Evolutionary conservation across 75 land plant genomes (phyloP).

Genomic region (Pinus taeda): DNA sequence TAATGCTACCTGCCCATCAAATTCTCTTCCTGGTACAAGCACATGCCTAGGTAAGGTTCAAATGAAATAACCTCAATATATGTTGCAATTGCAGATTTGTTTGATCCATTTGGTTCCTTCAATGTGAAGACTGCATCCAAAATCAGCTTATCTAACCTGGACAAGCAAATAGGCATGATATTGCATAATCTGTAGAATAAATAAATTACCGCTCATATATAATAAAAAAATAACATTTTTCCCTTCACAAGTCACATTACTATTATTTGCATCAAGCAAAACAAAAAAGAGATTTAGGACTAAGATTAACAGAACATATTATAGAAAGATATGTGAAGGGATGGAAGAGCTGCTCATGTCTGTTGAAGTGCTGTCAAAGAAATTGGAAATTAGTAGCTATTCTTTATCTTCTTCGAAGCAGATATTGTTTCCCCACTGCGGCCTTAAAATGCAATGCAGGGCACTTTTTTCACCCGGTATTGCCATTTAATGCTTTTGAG

Average conservation of each 20-base stretch:
- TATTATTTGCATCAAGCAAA: not conserved
- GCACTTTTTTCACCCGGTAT: too few species aligned
- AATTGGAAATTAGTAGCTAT: too few species aligned
- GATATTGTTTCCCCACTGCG: too few species aligned
- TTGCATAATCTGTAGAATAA: not conserved
- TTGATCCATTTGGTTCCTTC: conserved; percentile 79
- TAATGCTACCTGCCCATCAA: not conserved
- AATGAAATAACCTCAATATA: conserved; percentile 65
- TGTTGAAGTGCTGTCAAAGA: not conserved
- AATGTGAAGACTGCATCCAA: conserved; percentile 63
- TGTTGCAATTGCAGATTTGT: conserved; percentile 60
- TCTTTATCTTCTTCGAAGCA: too few species aligned
- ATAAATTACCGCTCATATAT: too few species aligned
- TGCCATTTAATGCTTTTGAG: too few species aligned
- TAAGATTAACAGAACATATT: too few species aligned
- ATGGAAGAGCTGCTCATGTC: not conserved
- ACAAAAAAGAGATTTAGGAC: not conserved
- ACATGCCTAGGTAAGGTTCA: conserved; percentile 1
- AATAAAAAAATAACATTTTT: not conserved
- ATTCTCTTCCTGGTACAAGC: not conserved
- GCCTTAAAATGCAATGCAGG: too few species aligned
- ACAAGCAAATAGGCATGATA: not conserved
- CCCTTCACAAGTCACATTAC: not conserved
- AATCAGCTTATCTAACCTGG: conserved; percentile 73
- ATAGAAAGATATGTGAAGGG: not conserved